Evolutionary conservation across 176 grass and related monocot genomes (phyloP), one percentile per base, ranked within the genome.

Genomic region (Juncus effusus): DNA sequence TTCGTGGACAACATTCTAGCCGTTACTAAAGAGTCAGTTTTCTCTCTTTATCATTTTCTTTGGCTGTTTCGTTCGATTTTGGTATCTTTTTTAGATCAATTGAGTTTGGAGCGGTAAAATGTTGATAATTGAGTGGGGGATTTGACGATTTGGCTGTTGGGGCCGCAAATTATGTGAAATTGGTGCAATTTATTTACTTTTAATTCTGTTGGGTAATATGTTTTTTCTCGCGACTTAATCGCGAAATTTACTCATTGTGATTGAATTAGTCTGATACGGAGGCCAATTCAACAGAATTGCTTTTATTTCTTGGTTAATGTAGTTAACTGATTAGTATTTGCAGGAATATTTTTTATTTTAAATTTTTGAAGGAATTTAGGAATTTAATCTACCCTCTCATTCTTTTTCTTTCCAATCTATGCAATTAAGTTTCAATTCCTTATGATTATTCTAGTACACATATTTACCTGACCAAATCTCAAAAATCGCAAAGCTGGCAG

Each of bases 1-100:
- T 90, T 96, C 56, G 84, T 96, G 14, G 78, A 96, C 59, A 74
- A 80, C 72, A 57, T 90, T 61, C 82, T 96, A 53, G 91, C 91
- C 52, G 65, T 90, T 67, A 80, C 79, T 13, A 96, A 96, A 75
- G 91, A 96, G 91, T 96, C 16, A 10, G 37, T 0, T 59, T 11
- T 14, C 12, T 19, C 40, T 35, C 42, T 7, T 7, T 37, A 37
- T 49, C 61, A 15, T n/a, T 42, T 38, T 72, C 49, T 15, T 59
- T 10, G 36, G 3, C 7, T 54, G 70, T 38, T 82, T 61, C 19
- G 19, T 28, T 28, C 19, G 19, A 47, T 6, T 47, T 47, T 6
- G 4, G 44, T 47, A 6, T 44, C 10, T 28, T 15, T 35, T 47
- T 62, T 13, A 51, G 28, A 71, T 54, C 0, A 42, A 47, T 54